Evolutionary conservation across 106 monocot genomes (phyloP).

Genomic region (Narthecium ossifragum): DNA sequence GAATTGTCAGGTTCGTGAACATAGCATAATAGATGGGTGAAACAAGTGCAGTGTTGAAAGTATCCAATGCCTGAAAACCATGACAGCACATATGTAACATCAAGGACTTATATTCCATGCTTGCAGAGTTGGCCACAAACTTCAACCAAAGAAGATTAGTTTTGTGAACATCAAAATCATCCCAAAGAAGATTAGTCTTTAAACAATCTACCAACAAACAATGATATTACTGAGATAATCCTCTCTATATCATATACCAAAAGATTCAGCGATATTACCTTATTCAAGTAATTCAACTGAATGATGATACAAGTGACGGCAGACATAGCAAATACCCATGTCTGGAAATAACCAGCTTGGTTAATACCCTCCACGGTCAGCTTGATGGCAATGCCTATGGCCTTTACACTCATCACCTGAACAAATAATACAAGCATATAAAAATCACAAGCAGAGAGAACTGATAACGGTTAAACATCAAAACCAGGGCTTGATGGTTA

Average conservation of each 20-base stretch:
- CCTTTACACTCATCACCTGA: constrained; percentile 95
- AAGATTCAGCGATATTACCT: too few relatives aligned
- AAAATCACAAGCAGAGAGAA: too few relatives aligned
- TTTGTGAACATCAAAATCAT: too few relatives aligned
- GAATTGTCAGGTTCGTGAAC: constrained; percentile 84
- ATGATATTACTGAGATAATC: too few relatives aligned
- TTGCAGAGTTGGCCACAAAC: not conserved
- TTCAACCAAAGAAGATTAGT: not conserved
- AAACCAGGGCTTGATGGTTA: constrained; percentile 18
- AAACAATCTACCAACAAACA: too few relatives aligned
- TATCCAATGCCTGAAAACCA: constrained; percentile 71
- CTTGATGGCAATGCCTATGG: constrained; percentile 89
- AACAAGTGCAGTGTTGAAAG: constrained; percentile 88
- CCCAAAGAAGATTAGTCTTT: too few relatives aligned
- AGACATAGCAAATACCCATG: constrained; percentile 82
- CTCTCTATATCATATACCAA: too few relatives aligned
- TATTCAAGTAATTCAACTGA: constrained; percentile 93
- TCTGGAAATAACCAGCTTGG: constrained; percentile 80
- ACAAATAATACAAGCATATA: too few relatives aligned
- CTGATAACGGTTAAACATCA: not conserved
- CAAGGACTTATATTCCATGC: not conserved
- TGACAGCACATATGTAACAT: not conserved
- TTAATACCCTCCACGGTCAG: constrained; percentile 86
- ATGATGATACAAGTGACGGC: constrained; percentile 59
- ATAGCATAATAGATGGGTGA: constrained; percentile 91